Conservation (phyloP, 73 alveolate species). For the Chromera velia region DNA sequence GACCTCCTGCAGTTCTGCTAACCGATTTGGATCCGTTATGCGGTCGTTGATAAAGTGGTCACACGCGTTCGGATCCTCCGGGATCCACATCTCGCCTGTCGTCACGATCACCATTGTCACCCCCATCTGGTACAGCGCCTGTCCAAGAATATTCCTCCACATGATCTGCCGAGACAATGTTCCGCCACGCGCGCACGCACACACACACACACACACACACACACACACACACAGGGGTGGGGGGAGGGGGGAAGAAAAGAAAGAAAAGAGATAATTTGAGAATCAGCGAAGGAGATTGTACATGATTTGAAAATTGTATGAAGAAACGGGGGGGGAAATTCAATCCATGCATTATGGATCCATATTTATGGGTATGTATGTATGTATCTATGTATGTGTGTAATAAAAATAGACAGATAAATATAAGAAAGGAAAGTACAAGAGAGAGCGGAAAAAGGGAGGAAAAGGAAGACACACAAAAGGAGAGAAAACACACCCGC, state of each 20-base stretch:
- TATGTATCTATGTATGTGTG: no score
- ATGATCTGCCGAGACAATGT: conserved; percentile 52
- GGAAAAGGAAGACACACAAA: no score
- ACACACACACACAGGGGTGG: neutral
- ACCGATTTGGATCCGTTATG: no score
- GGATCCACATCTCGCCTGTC: neutral
- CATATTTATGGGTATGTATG: no score
- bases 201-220: neutral
- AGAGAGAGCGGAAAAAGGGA: no score
- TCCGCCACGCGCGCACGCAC: neutral
- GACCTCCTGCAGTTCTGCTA: no score
- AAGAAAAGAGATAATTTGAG: no score
- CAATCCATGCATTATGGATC: neutral
- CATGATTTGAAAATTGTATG: neutral
- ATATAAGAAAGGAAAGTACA: no score
- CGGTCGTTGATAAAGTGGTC: no score
- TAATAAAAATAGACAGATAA: no score
- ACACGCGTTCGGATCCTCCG: no score
- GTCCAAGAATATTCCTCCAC: conserved; percentile 74
- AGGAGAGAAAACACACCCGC: no score
- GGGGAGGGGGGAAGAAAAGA: conserved; percentile 1
- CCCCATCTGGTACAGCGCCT: conserved; percentile 57
- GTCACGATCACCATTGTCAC: conserved; percentile 28
- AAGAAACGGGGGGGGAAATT: neutral
- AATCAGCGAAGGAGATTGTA: neutral